Percentiles rank a stretch among this genome's conserved stretches.
phyloP scores from a whole-genome alignment of 148 eudicot species.

The Dysphania ambrosioides region DNA sequence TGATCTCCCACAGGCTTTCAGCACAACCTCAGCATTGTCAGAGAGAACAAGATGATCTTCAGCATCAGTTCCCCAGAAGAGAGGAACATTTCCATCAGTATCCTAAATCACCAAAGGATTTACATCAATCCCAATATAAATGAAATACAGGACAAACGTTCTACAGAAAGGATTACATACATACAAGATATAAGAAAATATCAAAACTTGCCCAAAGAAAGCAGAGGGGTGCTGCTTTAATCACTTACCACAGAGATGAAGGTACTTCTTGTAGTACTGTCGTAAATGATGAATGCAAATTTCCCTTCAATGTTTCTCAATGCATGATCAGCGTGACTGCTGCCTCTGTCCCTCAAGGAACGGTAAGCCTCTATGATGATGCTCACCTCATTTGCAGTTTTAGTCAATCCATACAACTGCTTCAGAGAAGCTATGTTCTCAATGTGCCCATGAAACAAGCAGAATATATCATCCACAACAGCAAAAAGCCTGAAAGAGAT shows the following conservation, averaged over 20 bases:
- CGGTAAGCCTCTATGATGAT: slow-evolving; percentile 88
- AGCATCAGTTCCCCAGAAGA: slow-evolving; percentile 90
- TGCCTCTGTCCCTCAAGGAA: slow-evolving; percentile 82
- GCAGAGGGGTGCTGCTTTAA: background rate
- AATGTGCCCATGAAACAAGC: slow-evolving; percentile 94
- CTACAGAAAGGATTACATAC: background rate
- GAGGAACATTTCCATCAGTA: slow-evolving; percentile 87
- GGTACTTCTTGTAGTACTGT: slow-evolving; percentile 52
- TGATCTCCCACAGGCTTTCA: slow-evolving; percentile 45
- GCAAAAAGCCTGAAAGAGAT: slow-evolving; percentile 53
- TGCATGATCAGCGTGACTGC: slow-evolving; percentile 81
- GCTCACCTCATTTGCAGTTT: slow-evolving; percentile 84
- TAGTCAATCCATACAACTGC: slow-evolving; percentile 81
- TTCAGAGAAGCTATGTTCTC: slow-evolving; percentile 80
- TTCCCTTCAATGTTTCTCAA: slow-evolving; percentile 77
- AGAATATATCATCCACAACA: slow-evolving; percentile 85
- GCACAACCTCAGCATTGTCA: slow-evolving; percentile 58
- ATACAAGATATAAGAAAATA: background rate
- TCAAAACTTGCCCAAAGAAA: background rate
- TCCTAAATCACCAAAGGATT: slow-evolving; percentile 45
- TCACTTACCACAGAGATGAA: slow-evolving; percentile 78
- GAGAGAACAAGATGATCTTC: slow-evolving; percentile 76
- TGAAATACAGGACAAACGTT: slow-evolving; percentile 2
- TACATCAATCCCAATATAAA: background rate
- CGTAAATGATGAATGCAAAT: slow-evolving; percentile 76